Base-by-base conservation (phyloP, 176 grass and related monocot genomes). In the Phoenix dactylifera region DNA sequence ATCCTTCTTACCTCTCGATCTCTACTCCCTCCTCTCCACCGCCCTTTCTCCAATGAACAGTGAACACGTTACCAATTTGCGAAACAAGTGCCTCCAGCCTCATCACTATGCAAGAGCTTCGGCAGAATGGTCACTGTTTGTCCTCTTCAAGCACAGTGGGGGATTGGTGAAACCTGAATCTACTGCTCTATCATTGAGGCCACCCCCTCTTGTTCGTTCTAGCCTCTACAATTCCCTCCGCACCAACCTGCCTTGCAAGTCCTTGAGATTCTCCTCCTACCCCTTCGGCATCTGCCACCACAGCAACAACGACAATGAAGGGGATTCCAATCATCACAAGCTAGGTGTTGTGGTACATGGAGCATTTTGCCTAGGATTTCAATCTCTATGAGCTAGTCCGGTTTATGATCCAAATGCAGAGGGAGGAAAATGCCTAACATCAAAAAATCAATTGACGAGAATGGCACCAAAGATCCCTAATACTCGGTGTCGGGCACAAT, bases 241-340 rank as follows among this genome's bases (percentile, higher is more conserved):
- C 65, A 91, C 92, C 49, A 97, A 88, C 62, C 78, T 97, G 7
- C 77, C 87, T 0, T 73, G 78, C 4, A 87, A 97, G 78, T 44
- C 22, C 50, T 91, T 97, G 92, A 78, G 84, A n/a, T 97, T 85
- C 65, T 68, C 80, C 16, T 87, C 88, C 69, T 88, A 85, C 70
- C 87, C 84, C 23, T 97, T 91, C 24, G 18, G 4, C 60, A 64
- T 53, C 55, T 16, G 15, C 1, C 6, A 6, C 23, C 71, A 51
- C 26, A 69, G 25, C 3, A 81, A 35, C 5, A 7, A 35, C 5
- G 9, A 6, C 7, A 9, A 6, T 35, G 30, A 35, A 35, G 7
- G 7, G 32, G 32, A 92, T 91, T 60, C 87, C 0, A 76, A 75
- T 1, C 87, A 98, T 65, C 52, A 74, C 50, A 84, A 97, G 6